Conservation (phyloP, 1,284 basidiomycete genomes). For the Farysia itapuensis region DNA sequence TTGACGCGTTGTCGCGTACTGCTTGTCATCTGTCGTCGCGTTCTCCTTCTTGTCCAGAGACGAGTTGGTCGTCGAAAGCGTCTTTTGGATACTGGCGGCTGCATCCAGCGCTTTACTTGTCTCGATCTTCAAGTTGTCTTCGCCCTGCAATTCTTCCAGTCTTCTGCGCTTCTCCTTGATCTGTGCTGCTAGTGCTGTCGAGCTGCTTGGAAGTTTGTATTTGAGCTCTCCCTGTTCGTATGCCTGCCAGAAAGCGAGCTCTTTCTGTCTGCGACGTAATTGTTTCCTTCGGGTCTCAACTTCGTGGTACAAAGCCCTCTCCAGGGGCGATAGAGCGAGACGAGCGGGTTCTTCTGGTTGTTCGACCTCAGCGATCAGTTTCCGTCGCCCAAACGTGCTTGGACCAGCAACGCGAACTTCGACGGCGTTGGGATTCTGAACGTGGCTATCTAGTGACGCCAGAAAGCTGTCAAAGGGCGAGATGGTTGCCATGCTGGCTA, state of each 20-base stretch:
- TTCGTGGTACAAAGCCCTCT: slow-evolving; percentile 33
- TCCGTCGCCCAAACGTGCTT: background rate
- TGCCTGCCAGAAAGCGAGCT: slow-evolving; percentile 37
- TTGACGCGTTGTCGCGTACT: slow-evolving; percentile 23
- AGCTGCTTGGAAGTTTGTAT: slow-evolving; percentile 12
- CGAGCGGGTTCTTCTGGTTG: background rate
- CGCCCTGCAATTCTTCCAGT: slow-evolving; percentile 10
- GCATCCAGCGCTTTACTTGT: slow-evolving; percentile 20
- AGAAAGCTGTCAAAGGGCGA: slow-evolving; percentile 1
- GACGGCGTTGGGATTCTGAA: background rate
- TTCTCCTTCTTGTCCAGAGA: slow-evolving; percentile 1
- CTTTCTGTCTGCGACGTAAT: slow-evolving; percentile 11
- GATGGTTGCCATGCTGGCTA: background rate
- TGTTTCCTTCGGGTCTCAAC: slow-evolving; percentile 11
- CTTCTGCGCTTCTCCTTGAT: slow-evolving; percentile 17
- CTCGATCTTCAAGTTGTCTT: slow-evolving; percentile 14
- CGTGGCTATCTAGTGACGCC: background rate
- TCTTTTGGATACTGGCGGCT: slow-evolving; percentile 16
- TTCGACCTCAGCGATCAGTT: background rate
- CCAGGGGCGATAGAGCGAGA: slow-evolving; percentile 20
- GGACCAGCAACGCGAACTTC: background rate
- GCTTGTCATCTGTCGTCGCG: background rate
- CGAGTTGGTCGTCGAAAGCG: slow-evolving; percentile 14
- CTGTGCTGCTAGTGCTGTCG: slow-evolving; percentile 12
- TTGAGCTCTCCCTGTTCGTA: slow-evolving; percentile 5